Evolutionary conservation across 805 yeast genomes (phyloP).

Genomic region (Candida xiaguanensis): DNA sequence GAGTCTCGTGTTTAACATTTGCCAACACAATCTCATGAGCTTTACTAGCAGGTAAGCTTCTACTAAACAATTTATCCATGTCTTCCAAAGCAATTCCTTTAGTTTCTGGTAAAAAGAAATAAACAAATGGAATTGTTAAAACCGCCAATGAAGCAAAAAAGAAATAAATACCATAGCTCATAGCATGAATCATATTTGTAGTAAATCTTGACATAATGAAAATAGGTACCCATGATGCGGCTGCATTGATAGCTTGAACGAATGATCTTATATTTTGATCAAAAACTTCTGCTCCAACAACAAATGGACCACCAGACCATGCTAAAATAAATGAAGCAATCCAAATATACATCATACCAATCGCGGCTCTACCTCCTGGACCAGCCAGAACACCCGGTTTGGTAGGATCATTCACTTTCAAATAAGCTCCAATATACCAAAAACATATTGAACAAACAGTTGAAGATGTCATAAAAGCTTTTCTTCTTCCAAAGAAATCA

Average conservation of each 20-base stretch:
- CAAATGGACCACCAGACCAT: slow-evolving; percentile 41
- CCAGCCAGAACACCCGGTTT: slow-evolving; percentile 39
- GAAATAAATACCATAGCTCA: slow-evolving; percentile 39
- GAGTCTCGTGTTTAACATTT: slow-evolving; percentile 12
- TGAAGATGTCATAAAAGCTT: slow-evolving; percentile 39
- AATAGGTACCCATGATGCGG: slow-evolving; percentile 41
- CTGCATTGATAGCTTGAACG: slow-evolving; percentile 44
- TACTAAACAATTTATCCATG: slow-evolving; percentile 34
- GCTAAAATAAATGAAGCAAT: slow-evolving; percentile 38
- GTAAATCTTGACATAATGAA: slow-evolving; percentile 46
- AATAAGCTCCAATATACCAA: slow-evolving; percentile 39
- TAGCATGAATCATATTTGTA: slow-evolving; percentile 35
- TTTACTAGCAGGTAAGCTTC: slow-evolving; percentile 18
- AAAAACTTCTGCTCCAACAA: slow-evolving; percentile 36
- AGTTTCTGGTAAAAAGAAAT: slow-evolving; percentile 45
- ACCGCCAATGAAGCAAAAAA: slow-evolving; percentile 40
- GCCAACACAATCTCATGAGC: slow-evolving; percentile 20
- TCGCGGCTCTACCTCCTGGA: slow-evolving; percentile 43
- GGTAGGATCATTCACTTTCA: slow-evolving; percentile 28
- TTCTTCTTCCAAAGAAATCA: slow-evolving; percentile 51
- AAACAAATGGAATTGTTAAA: slow-evolving; percentile 35
- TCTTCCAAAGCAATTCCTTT: slow-evolving; percentile 46
- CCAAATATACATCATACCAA: slow-evolving; percentile 45
- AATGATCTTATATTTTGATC: slow-evolving; percentile 39
- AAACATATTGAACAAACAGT: slow-evolving; percentile 34